Evolutionary conservation across 345 rosid species (phyloP).

Genomic region (Raphanus sativus): DNA sequence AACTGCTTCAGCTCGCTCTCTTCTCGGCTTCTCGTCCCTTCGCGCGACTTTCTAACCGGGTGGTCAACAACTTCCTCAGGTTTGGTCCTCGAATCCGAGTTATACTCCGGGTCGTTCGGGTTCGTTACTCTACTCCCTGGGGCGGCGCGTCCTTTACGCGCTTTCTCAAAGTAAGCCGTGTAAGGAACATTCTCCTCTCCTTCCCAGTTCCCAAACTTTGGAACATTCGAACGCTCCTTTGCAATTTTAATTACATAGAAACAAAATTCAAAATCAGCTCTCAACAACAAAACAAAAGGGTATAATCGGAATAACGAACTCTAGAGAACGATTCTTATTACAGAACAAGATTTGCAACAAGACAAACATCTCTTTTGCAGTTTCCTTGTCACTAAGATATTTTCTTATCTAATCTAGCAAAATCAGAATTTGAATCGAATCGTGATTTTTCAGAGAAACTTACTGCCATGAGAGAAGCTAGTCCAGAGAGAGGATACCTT

Average conservation of each 20-base stretch:
- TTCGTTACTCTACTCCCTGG: conserved; percentile 53
- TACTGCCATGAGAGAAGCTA: conserved; percentile 54
- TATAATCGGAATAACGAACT: neutral
- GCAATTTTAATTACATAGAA: conserved; percentile 16
- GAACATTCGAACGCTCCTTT: conserved; percentile 72
- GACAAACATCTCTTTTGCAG: conserved; percentile 12
- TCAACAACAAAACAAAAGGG: neutral
- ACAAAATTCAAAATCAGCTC: conserved; percentile 19
- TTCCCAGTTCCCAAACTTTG: conserved; percentile 92
- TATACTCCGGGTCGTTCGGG: conserved; percentile 75
- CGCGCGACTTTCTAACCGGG: conserved; percentile 42
- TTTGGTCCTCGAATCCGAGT: conserved; percentile 46
- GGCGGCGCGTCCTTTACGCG: conserved; percentile 59
- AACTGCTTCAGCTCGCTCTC: conserved; percentile 43
- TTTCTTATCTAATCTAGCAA: neutral
- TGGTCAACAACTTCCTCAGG: conserved; percentile 51
- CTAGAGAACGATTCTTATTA: neutral
- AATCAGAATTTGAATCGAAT: neutral
- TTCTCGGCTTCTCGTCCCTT: conserved; percentile 31
- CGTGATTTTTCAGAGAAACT: conserved; percentile 36
- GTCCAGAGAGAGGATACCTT: conserved; percentile 1
- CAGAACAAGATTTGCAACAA: neutral
- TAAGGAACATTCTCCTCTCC: conserved; percentile 76
- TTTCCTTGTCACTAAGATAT: conserved; percentile 3
- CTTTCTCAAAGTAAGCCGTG: conserved; percentile 84